These are phyloP conservation scores for Schoenoplectus tabernaemontani DNA, from an alignment of 202 grass and related monocot genomes.

Conservation along the genomic window DNA sequence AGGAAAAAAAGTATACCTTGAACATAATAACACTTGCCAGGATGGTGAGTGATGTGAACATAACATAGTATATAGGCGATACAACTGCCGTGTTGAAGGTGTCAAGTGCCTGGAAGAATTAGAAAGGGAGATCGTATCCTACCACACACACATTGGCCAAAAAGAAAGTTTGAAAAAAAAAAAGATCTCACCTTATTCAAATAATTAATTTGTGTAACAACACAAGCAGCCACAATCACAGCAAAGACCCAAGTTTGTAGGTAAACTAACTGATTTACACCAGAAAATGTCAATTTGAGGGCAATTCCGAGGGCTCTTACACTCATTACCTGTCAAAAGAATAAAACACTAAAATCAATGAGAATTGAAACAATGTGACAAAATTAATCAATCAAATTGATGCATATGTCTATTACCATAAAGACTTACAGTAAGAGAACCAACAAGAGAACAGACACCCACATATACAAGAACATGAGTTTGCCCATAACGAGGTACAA, in stretches of 20 bases:
- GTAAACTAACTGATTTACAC: constrained; percentile 88
- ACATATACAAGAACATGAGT: constrained; percentile 90
- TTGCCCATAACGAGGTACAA: constrained; percentile 88
- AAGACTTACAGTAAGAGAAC: constrained; percentile 72
- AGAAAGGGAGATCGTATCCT: constrained; percentile 9
- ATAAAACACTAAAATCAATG: constrained; percentile 23
- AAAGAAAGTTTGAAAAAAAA: not conserved
- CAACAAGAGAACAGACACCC: constrained; percentile 82
- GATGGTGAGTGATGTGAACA: constrained; percentile 95
- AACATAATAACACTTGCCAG: constrained; percentile 97
- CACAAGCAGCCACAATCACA: constrained; percentile 61
- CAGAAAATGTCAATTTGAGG: constrained; percentile 89
- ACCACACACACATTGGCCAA: not conserved
- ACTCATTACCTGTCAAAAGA: constrained; percentile 73
- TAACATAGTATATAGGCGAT: constrained; percentile 87
- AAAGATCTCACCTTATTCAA: constrained; percentile 66
- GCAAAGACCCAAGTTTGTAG: constrained; percentile 89
- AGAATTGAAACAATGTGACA: not conserved
- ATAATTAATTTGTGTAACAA: constrained; percentile 95
- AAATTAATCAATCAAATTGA: constrained; percentile 23
- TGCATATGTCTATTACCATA: not conserved
- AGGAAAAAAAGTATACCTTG: constrained; percentile 52
- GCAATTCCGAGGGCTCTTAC: constrained; percentile 94
- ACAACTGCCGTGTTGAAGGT: constrained; percentile 93
- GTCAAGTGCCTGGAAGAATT: constrained; percentile 68